Evolutionary conservation across 352 stramenopile genomes (phyloP).

Genomic region (Globisporangium uncinulatum): DNA sequence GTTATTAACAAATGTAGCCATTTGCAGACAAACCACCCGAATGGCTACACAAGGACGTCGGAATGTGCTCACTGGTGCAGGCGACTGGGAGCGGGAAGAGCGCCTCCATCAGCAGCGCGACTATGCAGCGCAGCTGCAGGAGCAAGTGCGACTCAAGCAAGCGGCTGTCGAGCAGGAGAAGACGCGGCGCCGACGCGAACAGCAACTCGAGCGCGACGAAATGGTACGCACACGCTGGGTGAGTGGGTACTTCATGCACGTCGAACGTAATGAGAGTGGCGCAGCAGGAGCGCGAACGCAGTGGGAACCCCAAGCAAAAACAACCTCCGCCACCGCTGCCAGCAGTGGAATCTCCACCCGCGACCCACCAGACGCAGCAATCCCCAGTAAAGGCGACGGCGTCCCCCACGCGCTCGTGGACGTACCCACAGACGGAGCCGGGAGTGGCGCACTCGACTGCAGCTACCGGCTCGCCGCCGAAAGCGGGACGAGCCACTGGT

Average conservation of each 20-base stretch:
- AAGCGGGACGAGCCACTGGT: background rate
- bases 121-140: slow-evolving; percentile 62
- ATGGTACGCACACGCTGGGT: slow-evolving; percentile 14
- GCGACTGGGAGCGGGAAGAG: slow-evolving; percentile 44
- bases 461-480: slow-evolving; percentile 6
- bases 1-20: too few species aligned
- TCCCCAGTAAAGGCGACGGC: slow-evolving; percentile 9
- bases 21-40: background rate
- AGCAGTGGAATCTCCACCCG: background rate
- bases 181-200: slow-evolving; percentile 28
- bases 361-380: background rate
- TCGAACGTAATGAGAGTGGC: too few species aligned
- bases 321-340: background rate
- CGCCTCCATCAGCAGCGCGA: slow-evolving; percentile 45
- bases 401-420: slow-evolving; percentile 3
- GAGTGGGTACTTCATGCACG: too few species aligned
- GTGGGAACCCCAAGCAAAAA: slow-evolving; percentile 9
- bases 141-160: slow-evolving; percentile 56
- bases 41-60: slow-evolving; percentile 17
- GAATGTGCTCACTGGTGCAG: slow-evolving; percentile 33
- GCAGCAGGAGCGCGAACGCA: slow-evolving; percentile 12
- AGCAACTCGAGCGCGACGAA: slow-evolving; percentile 42
- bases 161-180: slow-evolving; percentile 36
- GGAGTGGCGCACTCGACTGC: slow-evolving; percentile 10
- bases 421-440: slow-evolving; percentile 8